Evolutionary conservation across 108 stramenopile genomes (phyloP), one percentile per base, ranked within the genome.

Genomic region (Thalassiosira profunda): DNA sequence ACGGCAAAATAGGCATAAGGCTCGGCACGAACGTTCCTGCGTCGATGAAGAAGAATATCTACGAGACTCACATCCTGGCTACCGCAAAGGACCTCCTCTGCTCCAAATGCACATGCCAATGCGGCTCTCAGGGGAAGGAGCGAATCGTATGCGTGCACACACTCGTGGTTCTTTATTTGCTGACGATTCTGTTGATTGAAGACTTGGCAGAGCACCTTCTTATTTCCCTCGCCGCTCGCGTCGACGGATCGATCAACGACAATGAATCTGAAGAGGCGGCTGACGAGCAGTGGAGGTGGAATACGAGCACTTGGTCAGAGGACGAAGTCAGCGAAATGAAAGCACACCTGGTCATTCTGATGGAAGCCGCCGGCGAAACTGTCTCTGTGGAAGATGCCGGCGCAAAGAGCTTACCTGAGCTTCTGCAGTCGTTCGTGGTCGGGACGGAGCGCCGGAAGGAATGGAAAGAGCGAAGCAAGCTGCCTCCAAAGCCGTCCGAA

Each of bases 1-100:
- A 64, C 15, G 63, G 47, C n/a, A 48, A 64, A 12, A 31, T 64
- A 24, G 63, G 29, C 15, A 64, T 64, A 23, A 28, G 18, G 26
- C 0, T 64, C 14, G 20, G 33, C 34, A 49, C 63, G 4, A 34
- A 21, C 4, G 51, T 64, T 20, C 63, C 63, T 49, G 63, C 63
- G 3, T 64, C 63, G 4, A 64, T 64, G 63, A 64, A 64, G 47
- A 64, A 64, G 63, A 35, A 64, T 23, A 51, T 49, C 40, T 64
- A 64, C 29, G 47, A 35, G 11, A 49, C 48, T 5, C 20, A 14
- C 12, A 30, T 31, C 21, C 48, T 64, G 25, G 35, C 51, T 14
- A 64, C 63, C 20, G 51, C 48, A 25, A 49, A 64, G 35, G 26
- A 49, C 24, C 24, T 62, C 5, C 43, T 62, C 30, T 45, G 60